Base-by-base conservation (phyloP, 106 monocot genomes). In the Platanthera guangdongensis region DNA sequence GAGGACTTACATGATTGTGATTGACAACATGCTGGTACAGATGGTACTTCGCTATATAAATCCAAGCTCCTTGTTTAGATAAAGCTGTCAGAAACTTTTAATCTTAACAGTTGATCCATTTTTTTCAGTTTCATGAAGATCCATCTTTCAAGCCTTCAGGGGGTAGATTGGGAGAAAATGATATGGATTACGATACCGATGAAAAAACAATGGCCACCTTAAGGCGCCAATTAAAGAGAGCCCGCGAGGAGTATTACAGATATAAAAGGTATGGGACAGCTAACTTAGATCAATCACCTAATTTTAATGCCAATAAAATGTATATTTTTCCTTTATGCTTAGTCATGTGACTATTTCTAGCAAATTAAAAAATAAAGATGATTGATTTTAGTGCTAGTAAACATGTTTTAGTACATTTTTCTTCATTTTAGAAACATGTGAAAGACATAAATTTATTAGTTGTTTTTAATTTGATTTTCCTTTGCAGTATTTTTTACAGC, bases 111-210 rank as follows among this genome's bases (percentile, higher is more conserved):
- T 10, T 67, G 12, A 30, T 30, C 39, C 39, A 32, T 68, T 80
- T 80, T 64, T 50, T 74, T 76, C 77, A 97, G 96, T 80, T 97
- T 47, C 67, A 74, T 50, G 96, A 93, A 75, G 96, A 97, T 91
- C 96, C 93, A 65, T 89, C 93, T 78, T 93, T 97, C 79, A 97
- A 93, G 75, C 93, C 96, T 68, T 93, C 93, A 57, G 96, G 96
- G 5, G 96, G 96, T 69, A 89, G 93, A 87, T 78, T 97, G 59
- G 96, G 96, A 8, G 93, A 93, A 89, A 97, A 97, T 78, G 96
- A 97, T 81, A 97, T 97, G 96, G 96, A 97, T 55, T 97, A 97
- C 85, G 96, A 97, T 76, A 93, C 96, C 0, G 96, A 97, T 85
- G 91, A 97, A 63, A 89, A 93, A 80, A 87, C 96, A 59, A 97